These are phyloP conservation scores for Geotrichum citri-aurantii DNA, from an alignment of 1,139 yeast genomes.

Conservation along the genomic window DNA sequence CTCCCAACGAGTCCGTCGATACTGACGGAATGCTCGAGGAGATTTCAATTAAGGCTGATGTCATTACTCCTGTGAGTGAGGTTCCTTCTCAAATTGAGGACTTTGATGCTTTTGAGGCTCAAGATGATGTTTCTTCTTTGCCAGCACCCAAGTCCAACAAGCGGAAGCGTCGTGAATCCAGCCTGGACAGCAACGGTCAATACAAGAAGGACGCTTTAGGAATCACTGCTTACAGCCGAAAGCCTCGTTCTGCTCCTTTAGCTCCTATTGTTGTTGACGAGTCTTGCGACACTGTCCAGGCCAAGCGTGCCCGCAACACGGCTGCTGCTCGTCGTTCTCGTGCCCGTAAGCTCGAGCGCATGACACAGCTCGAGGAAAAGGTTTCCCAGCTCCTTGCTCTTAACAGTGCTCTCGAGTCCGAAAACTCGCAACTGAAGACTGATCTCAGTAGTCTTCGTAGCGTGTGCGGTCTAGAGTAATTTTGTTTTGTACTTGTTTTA, in stretches of 20 bases:
- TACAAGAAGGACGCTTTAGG: constrained; percentile 37
- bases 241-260: constrained; percentile 42
- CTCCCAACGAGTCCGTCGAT: constrained; percentile 1
- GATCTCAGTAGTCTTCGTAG: constrained; percentile 11
- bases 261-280: constrained; percentile 55
- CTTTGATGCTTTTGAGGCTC: neutral
- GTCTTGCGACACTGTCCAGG: constrained; percentile 29
- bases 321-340: constrained; percentile 97
- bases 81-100: neutral
- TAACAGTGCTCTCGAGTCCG: constrained; percentile 32
- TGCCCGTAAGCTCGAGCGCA: constrained; percentile 91
- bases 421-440: constrained; percentile 33
- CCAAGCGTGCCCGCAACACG: constrained; percentile 93
- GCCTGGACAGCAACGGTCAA: constrained; percentile 17
- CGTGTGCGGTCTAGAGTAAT: constrained; percentile 6
- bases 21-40: neutral
- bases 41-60: constrained; percentile 13
- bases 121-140: neutral
- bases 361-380: constrained; percentile 76
- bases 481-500: neutral
- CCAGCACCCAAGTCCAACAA: constrained; percentile 9
- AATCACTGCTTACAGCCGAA: constrained; percentile 37
- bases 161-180: constrained; percentile 15
- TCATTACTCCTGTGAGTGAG: constrained; percentile 7
- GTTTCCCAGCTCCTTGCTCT: constrained; percentile 56